Evolutionary conservation across 805 yeast genomes (phyloP), one percentile per base, ranked within the genome.

Genomic region (Ogataea paradorogensis): DNA sequence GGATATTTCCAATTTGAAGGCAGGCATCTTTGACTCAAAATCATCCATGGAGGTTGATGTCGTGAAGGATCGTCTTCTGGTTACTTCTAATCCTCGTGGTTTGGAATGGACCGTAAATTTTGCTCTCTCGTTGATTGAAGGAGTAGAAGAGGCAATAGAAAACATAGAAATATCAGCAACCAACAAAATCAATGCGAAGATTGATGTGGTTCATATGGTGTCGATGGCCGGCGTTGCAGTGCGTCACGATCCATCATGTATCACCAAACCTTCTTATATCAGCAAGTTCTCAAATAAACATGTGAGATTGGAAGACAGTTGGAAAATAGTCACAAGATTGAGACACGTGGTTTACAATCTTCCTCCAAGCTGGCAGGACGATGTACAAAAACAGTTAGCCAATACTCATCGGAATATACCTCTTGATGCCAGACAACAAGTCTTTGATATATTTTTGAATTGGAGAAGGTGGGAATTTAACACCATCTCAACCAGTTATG

Each of bases 381-480:
- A 56, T 1, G 59, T 65, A 5, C 66, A 70, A 27, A 33, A 52
- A 1, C 38, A 50, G 15, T 58, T 75, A 33, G 52, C 56, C 1
- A 42, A 50, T 1, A 47, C 58, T 2, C 45, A 61, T 0, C 71
- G 78, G 67, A 58, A 59, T 13, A 68, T 76, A 0, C 82, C 87
- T 0, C 47, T 44, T 0, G 64, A 70, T 45, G 89, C 89, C 0
- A 67, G 70, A 43, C 64, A 67, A 7, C 71, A 71, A 11, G 84
- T 86, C 2, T 59, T 78, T 16, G 63, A 70, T 3, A 69, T 80
- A 1, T 88, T 89, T 52, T 68, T 80, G 0, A 67, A 72, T 10
- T 93, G 98, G 97, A 76, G 97, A 67, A 78, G 80, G 43, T 90
- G 98, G 97, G 99, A 91, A 52, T 82, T 84, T 30, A 70, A 79